phyloP scores from a whole-genome alignment of 2,329 filamentous ascomycete species.

The Penicillium sclerotigenum region DNA sequence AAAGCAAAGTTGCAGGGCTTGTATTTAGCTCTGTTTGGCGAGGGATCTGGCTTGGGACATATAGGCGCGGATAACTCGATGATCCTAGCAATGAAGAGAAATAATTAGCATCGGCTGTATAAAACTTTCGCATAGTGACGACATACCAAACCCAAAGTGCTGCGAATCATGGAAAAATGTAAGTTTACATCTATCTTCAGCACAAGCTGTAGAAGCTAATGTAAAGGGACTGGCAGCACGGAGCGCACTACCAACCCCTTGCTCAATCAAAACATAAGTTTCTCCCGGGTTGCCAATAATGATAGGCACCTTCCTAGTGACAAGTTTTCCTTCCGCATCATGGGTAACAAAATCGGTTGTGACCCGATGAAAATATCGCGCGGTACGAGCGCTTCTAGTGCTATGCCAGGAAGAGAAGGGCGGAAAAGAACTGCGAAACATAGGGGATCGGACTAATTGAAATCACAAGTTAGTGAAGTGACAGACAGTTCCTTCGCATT shows the following conservation, averaged over 20 bases:
- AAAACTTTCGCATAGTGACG: background rate
- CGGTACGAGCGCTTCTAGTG: slow-evolving; percentile 4
- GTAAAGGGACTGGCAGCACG: slow-evolving; percentile 16
- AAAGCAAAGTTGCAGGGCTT: slow-evolving; percentile 25
- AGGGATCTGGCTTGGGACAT: slow-evolving; percentile 19
- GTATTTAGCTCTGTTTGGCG: slow-evolving; percentile 21
- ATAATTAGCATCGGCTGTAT: background rate
- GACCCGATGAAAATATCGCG: slow-evolving; percentile 23
- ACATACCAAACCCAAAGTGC: slow-evolving; percentile 25
- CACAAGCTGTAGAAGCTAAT: slow-evolving; percentile 2
- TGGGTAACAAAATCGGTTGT: slow-evolving; percentile 21
- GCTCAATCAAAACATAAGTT: slow-evolving; percentile 23
- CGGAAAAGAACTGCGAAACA: slow-evolving; percentile 16
- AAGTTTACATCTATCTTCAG: slow-evolving; percentile 22
- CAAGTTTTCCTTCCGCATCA: slow-evolving; percentile 18
- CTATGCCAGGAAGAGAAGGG: slow-evolving; percentile 2
- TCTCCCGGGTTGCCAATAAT: slow-evolving; percentile 24
- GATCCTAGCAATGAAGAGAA: slow-evolving; percentile 9
- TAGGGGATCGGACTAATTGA: slow-evolving; percentile 2
- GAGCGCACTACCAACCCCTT: slow-evolving; percentile 19
- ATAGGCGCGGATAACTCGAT: slow-evolving; percentile 25
- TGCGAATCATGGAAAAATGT: slow-evolving; percentile 28
- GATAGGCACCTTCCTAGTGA: slow-evolving; percentile 21
- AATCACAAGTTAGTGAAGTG: background rate
- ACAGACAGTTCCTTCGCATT: background rate